A percentile compares a stretch with the other conserved stretches of the same genome.
These are phyloP conservation scores for Candida ascalaphidarum DNA, from an alignment of 805 yeast genomes.

Conservation along the genomic window DNA sequence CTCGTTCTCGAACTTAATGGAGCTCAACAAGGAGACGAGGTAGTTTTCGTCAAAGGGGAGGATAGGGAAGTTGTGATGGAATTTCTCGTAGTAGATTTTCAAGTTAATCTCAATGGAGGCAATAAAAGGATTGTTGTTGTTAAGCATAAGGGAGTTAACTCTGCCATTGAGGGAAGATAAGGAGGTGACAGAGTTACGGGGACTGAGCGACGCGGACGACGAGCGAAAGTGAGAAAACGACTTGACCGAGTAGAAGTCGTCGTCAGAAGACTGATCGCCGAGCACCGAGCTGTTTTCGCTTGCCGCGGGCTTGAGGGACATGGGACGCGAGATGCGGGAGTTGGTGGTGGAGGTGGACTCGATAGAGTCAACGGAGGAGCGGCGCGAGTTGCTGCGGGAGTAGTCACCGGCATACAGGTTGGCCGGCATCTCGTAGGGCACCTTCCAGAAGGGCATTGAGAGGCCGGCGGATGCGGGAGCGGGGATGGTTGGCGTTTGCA, in stretches of 20 bases:
- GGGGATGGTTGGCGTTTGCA: too few relatives aligned
- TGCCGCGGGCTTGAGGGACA: too few relatives aligned
- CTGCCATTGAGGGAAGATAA: conserved; percentile 10
- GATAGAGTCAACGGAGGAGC: conserved; percentile 43
- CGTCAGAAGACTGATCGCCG: too few relatives aligned
- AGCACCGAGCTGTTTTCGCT: too few relatives aligned
- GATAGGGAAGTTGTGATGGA: conserved; percentile 39
- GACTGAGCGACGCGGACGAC: conserved; percentile 3
- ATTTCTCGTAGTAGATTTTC: conserved; percentile 31
- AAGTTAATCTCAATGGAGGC: conserved; percentile 23
- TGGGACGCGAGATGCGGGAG: too few relatives aligned
- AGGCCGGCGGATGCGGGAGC: too few relatives aligned
- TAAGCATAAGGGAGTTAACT: conserved; percentile 1
- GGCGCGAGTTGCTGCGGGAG: conserved; percentile 3
- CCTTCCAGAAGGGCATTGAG: conserved; percentile 61
- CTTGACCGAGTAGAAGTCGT: conserved; percentile 17
- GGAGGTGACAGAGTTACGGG: conserved; percentile 9
- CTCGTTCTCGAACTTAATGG: conserved; percentile 3
- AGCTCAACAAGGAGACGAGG: conserved; percentile 4
- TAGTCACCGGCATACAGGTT: conserved; percentile 1
- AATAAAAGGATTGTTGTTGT: conserved; percentile 1
- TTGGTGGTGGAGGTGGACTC: conserved; percentile 38
- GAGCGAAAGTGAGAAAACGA: conserved; percentile 6
- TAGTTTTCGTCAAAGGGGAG: conserved; percentile 25
- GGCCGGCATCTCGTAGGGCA: conserved; percentile 49